phyloP scores from a whole-genome alignment of 1,139 yeast species.

The Yamadazyma sp. region DNA sequence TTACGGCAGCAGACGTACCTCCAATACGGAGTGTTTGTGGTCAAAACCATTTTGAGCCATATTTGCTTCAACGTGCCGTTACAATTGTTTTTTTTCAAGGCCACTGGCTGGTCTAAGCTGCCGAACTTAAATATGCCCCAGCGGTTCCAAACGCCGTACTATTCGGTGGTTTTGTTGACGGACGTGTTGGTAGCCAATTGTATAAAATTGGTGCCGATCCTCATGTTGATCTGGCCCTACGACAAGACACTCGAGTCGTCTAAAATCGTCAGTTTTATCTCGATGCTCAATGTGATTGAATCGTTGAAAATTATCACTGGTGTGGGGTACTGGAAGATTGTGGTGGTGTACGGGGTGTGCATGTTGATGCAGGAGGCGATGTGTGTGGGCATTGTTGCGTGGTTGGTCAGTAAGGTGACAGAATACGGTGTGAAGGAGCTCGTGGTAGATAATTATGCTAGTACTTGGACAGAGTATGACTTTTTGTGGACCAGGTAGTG shows the following conservation, averaged over 20 bases:
- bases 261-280: conserved; percentile 58
- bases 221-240: conserved; percentile 96
- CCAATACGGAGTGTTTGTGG: conserved; percentile 70
- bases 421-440: conserved; percentile 5
- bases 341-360: conserved; percentile 8
- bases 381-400: conserved; percentile 1
- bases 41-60: conserved; percentile 62
- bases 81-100: conserved; percentile 31
- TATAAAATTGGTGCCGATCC: conserved; percentile 82
- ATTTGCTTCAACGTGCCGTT: conserved; percentile 51
- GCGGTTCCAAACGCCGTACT: neutral
- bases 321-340: conserved; percentile 9
- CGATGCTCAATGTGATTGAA: conserved; percentile 64
- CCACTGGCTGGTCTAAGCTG: neutral
- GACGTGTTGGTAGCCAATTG: conserved; percentile 76
- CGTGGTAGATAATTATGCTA: conserved; percentile 8
- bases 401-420: neutral
- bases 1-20: conserved; percentile 44
- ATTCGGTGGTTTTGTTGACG: conserved; percentile 49
- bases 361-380: conserved; percentile 4
- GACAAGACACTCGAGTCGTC: conserved; percentile 68
- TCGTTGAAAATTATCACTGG: conserved; percentile 57
- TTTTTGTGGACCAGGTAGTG: neutral
- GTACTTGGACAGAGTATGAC: too few species aligned
- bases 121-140: neutral